Evolutionary conservation across 306 rosid genomes (phyloP).

Genomic region (Dalbergia cultrata): DNA sequence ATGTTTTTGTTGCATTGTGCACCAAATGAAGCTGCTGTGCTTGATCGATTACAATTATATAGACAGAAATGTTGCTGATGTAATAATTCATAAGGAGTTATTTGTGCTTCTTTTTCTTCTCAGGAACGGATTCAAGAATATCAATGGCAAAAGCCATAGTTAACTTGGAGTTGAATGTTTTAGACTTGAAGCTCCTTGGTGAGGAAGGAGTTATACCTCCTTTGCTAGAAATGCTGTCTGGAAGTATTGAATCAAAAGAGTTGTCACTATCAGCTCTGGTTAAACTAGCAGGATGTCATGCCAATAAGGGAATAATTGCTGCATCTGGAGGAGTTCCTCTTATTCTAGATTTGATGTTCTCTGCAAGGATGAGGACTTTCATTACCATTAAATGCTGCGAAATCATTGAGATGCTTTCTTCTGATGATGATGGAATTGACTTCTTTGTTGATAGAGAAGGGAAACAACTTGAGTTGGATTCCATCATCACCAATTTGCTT

Average conservation of each 20-base stretch:
- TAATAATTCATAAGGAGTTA: constrained; percentile 42
- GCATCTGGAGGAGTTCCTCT: constrained; percentile 71
- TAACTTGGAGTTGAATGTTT: constrained; percentile 60
- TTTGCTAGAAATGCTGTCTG: constrained; percentile 72
- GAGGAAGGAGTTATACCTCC: constrained; percentile 78
- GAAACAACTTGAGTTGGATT: constrained; percentile 67
- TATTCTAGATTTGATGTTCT: constrained; percentile 60
- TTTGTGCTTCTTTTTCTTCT: constrained; percentile 37
- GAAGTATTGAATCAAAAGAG: constrained; percentile 60
- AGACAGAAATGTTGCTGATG: background rate
- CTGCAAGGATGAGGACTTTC: constrained; percentile 53
- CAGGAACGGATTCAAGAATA: constrained; percentile 81
- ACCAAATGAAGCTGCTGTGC: constrained; percentile 9
- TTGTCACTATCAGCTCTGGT: constrained; percentile 67
- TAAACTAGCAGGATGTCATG: constrained; percentile 63
- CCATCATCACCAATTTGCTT: constrained; percentile 65
- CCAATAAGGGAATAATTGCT: constrained; percentile 71
- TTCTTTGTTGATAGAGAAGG: constrained; percentile 76
- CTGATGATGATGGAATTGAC: constrained; percentile 58
- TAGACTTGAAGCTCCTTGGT: constrained; percentile 70
- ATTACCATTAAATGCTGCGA: constrained; percentile 64
- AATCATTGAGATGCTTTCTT: constrained; percentile 77
- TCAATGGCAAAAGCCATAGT: constrained; percentile 63
- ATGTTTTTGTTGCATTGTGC: background rate
- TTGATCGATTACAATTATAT: constrained; percentile 11